Percentiles rank a stretch among this genome's conserved stretches.
Conservation (phyloP, 225 moss, liverwort and hornwort genomes). For the Neckera pumila region DNA sequence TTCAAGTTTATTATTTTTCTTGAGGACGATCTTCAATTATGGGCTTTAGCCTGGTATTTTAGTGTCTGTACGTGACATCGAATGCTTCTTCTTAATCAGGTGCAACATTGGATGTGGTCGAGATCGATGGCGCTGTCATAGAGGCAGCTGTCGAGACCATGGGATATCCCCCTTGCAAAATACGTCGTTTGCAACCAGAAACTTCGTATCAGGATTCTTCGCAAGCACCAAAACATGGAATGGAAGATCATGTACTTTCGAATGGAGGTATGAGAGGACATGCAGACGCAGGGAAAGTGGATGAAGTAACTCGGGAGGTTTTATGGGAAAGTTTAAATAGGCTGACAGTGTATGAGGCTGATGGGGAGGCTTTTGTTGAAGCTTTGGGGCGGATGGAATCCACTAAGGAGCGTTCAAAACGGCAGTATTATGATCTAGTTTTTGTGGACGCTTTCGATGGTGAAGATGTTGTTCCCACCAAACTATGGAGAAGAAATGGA, state of each 20-base stretch:
- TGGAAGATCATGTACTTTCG: background rate
- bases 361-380: constrained; percentile 68
- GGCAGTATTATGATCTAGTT: constrained; percentile 65
- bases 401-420: background rate
- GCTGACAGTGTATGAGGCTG: constrained; percentile 54
- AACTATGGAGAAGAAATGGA: constrained; percentile 63
- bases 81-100: constrained; percentile 22
- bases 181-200: background rate
- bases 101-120: constrained; percentile 74
- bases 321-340: constrained; percentile 56
- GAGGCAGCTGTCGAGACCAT: constrained; percentile 67
- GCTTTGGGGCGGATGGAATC: constrained; percentile 12
- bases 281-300: background rate
- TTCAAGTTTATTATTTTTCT: background rate
- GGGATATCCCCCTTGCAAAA: constrained; percentile 72
- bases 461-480: constrained; percentile 63
- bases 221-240: background rate
- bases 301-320: background rate
- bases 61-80: background rate
- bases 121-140: constrained; percentile 83
- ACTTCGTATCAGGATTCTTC: background rate
- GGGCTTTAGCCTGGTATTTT: background rate
- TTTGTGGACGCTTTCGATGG: constrained; percentile 97
- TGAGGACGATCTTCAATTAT: background rate
- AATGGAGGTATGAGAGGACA: background rate